Conservation (phyloP, 306 rosid genomes). For the Senna siamea region DNA sequence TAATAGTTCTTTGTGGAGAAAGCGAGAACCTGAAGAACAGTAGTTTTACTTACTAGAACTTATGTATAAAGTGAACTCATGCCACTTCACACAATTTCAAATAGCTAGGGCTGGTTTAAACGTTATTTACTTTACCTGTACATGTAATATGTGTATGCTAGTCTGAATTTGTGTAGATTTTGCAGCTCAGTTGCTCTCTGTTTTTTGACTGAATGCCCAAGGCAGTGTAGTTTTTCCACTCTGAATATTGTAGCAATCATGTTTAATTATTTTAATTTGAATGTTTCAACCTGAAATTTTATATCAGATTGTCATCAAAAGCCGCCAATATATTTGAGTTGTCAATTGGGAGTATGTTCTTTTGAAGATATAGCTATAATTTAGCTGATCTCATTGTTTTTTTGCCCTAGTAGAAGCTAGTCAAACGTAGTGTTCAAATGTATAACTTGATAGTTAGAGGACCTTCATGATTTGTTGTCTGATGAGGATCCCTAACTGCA, state of each 20-base stretch:
- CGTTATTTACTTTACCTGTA: constrained; percentile 38
- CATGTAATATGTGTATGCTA: constrained; percentile 21
- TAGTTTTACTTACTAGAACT: constrained; percentile 15
- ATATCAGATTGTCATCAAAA: background rate
- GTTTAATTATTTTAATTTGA: background rate
- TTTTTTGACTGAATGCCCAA: background rate
- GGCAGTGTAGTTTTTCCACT: background rate
- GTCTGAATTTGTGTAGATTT: background rate
- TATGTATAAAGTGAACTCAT: constrained; percentile 23
- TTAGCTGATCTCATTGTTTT: too few species aligned
- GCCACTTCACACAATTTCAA: constrained; percentile 7
- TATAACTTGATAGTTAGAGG: too few species aligned
- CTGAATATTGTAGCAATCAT: background rate
- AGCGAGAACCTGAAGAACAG: constrained; percentile 46
- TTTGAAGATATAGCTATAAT: too few species aligned
- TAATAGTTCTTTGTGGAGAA: constrained; percentile 46
- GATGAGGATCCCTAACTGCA: too few species aligned
- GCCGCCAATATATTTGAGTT: background rate
- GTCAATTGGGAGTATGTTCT: background rate
- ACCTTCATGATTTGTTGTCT: too few species aligned
- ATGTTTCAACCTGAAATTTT: background rate
- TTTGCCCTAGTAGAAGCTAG: too few species aligned
- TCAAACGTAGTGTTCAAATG: too few species aligned
- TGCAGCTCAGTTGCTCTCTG: background rate
- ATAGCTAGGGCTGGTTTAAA: constrained; percentile 22